Evolutionary conservation across 2,329 filamentous ascomycete genomes (phyloP).

Genomic region (Pseudogymnoascus sp.): DNA sequence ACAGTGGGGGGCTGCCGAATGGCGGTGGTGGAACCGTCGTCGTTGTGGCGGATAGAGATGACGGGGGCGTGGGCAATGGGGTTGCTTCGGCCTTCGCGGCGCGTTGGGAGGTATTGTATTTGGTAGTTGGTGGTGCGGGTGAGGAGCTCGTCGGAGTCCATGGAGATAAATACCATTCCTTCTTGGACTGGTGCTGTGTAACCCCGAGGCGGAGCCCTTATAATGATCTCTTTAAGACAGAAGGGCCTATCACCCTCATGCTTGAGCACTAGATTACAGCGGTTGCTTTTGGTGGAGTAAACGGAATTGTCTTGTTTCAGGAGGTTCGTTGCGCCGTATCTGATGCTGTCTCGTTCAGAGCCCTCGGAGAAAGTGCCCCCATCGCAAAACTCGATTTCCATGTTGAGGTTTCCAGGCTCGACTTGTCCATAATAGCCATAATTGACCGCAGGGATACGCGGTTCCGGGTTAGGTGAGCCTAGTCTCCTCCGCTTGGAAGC

Average conservation of each 20-base stretch:
- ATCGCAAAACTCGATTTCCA: constrained; percentile 88
- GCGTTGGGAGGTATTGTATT: constrained; percentile 48
- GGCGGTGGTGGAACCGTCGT: constrained; percentile 40
- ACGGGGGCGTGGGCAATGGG: constrained; percentile 32
- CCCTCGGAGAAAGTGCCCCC: constrained; percentile 58
- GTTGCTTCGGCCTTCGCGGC: constrained; percentile 21
- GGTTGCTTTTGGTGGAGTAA: constrained; percentile 82
- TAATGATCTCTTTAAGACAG: constrained; percentile 74
- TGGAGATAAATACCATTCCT: constrained; percentile 85
- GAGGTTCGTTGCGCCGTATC: constrained; percentile 70
- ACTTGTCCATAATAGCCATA: constrained; percentile 87
- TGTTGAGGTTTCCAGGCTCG: constrained; percentile 67
- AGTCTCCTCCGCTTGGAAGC: constrained; percentile 62
- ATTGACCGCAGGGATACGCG: constrained; percentile 49
- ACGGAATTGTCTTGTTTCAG: constrained; percentile 74
- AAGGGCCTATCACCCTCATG: constrained; percentile 78
- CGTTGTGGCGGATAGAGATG: constrained; percentile 45
- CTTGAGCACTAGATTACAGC: constrained; percentile 77
- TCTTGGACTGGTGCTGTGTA: constrained; percentile 85
- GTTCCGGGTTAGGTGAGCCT: constrained; percentile 50
- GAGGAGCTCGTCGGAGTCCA: constrained; percentile 71
- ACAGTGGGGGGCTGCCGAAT: constrained; percentile 38
- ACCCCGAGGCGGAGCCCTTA: constrained; percentile 71
- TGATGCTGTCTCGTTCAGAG: constrained; percentile 35
- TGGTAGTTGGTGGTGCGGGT: constrained; percentile 66